A percentile compares a stretch with the other conserved stretches of the same genome.
Evolutionary conservation across 2,329 filamentous ascomycete species (phyloP).

Genomic region (Tolypocladium ophioglossoides): DNA sequence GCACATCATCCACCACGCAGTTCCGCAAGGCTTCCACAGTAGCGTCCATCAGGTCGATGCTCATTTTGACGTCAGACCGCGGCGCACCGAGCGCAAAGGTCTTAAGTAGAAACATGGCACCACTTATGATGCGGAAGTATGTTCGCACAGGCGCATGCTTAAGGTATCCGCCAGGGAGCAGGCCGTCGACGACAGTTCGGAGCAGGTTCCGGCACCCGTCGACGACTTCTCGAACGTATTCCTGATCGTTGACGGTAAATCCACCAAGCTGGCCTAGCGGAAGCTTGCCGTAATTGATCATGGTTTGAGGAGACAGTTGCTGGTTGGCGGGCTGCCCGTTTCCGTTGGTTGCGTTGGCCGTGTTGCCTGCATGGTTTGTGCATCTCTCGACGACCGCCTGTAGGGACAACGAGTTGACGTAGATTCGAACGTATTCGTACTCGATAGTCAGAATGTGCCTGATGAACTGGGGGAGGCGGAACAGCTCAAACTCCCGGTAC

Average conservation of each 20-base stretch:
- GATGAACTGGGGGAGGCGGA: constrained; percentile 55
- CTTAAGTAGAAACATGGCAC: constrained; percentile 75
- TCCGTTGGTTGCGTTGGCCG: constrained; percentile 24
- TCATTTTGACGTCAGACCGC: constrained; percentile 66
- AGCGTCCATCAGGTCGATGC: constrained; percentile 63
- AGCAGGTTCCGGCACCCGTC: constrained; percentile 70
- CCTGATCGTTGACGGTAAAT: constrained; percentile 56
- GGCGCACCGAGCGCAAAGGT: constrained; percentile 75
- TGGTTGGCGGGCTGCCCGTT: constrained; percentile 16
- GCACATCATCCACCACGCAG: constrained; percentile 76
- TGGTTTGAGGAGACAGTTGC: constrained; percentile 49
- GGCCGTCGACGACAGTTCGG: constrained; percentile 63
- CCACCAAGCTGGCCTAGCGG: constrained; percentile 54
- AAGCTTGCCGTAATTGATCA: constrained; percentile 54
- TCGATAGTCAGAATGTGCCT: constrained; percentile 81
- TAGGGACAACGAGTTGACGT: constrained; percentile 85
- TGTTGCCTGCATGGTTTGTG: constrained; percentile 57
- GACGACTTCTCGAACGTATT: constrained; percentile 67
- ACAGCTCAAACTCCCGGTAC: constrained; percentile 73
- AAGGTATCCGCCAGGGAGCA: constrained; percentile 64
- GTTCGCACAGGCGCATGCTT: constrained; percentile 76
- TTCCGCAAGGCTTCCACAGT: constrained; percentile 65
- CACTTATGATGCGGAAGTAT: constrained; percentile 78
- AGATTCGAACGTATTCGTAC: constrained; percentile 90
- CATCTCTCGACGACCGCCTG: constrained; percentile 93